These are phyloP conservation scores for Phycomyces blakesleeanus DNA, from an alignment of 192 early-diverging fungal genomes.

Conservation along the genomic window DNA sequence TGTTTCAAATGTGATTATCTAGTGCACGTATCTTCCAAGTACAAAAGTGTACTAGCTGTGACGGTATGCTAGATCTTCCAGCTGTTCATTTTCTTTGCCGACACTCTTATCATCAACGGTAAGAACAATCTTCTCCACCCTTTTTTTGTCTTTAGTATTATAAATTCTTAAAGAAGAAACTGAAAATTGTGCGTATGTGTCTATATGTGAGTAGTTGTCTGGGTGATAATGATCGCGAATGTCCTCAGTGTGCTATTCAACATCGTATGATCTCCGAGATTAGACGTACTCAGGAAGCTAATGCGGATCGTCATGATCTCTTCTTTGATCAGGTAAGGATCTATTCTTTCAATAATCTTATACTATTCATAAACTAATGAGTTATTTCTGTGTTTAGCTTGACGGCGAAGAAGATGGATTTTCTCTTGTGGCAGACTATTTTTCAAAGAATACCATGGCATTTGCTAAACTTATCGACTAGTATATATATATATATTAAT, in stretches of 20 bases:
- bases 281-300: conserved; percentile 69
- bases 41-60: conserved; percentile 70
- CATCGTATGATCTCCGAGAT: conserved; percentile 82
- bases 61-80: conserved; percentile 80
- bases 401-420: conserved; percentile 82
- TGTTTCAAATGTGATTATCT: not conserved
- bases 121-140: conserved; percentile 44
- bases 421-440: conserved; percentile 84
- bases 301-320: conserved; percentile 71
- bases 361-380: not conserved
- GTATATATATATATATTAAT: too few species aligned
- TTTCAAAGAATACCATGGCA: conserved; percentile 80
- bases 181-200: too few species aligned
- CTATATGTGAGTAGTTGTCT: too few species aligned
- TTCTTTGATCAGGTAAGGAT: conserved; percentile 69
- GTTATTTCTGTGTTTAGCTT: conserved; percentile 42
- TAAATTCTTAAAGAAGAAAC: too few species aligned
- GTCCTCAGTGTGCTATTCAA: conserved; percentile 81
- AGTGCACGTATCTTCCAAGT: conserved; percentile 70
- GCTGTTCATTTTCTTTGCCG: conserved; percentile 91
- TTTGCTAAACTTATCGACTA: conserved; percentile 59
- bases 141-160: too few species aligned
- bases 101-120: conserved; percentile 92
- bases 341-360: too few species aligned
- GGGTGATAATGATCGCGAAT: conserved; percentile 54